Evolutionary conservation across 371 early-diverging fungal species (phyloP), one percentile per base, ranked within the genome.

Genomic region (Lichtheimia corymbifera): DNA sequence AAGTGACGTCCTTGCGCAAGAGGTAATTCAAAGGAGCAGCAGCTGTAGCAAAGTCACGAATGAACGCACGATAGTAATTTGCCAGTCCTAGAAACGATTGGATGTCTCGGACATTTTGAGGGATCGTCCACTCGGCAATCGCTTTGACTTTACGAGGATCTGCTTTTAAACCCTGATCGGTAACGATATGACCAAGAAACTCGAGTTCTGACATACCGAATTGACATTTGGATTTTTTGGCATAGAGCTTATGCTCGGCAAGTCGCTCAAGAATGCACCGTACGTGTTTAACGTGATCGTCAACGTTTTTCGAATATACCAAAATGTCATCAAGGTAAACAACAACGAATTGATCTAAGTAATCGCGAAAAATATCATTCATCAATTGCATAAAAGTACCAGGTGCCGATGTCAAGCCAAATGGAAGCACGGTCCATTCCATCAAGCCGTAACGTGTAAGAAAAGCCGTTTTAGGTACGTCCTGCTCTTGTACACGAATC

Each of bases 261-360:
- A 88, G 66, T 11, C 63, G 30, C 0, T 67, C 13, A 1, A 86
- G 58, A 1, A 86, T 79, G 3, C 30, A 30, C 4, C 54, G 28
- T 12, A 83, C 44, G 57, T 87, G 77, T 7, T 47, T 3, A 5
- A 58, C 25, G 52, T 88, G 86, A 24, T 85, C 79, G 11, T 79
- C 71, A n/a, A 40, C n/a, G 9, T 67, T 73, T 13, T 72, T 53
- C 7, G 78, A 77, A 54, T 69, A 87, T 18, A 91, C 80, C 0
- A 88, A 58, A 1, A 88, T 82, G 58, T 88, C 83, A 59, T 90
- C 87, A 0, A 88, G 47, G 42, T 83, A 89, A 1, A 82, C 69
- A 0, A 83, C 49, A 1, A 68, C 70, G 27, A 58, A 82, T 2
- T 67, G 63, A 55, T 80, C 79, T 0, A 80, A 28, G 17, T 63